phyloP scores from a whole-genome alignment of 352 stramenopile species.

The Pythium dissotocum region DNA sequence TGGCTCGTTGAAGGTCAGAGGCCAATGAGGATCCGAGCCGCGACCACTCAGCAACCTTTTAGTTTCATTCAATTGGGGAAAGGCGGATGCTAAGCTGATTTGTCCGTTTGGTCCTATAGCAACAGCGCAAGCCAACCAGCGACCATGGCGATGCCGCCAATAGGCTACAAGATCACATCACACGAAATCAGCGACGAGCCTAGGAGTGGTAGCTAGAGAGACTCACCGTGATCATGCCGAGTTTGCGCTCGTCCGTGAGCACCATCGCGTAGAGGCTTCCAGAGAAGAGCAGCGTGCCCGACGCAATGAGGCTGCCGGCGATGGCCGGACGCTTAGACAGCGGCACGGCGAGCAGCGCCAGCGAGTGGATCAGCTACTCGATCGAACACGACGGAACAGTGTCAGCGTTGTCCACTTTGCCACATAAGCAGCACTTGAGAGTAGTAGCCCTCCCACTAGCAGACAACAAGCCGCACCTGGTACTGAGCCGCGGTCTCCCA shows the following conservation, averaged over 20 bases:
- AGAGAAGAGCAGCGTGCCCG: slow-evolving; percentile 74
- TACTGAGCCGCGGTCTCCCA: slow-evolving; percentile 85
- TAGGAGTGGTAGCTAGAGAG: not conserved
- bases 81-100: not conserved
- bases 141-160: slow-evolving; percentile 67
- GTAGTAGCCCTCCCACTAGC: no score
- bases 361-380: slow-evolving; percentile 62
- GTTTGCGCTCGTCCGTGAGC: slow-evolving; percentile 69
- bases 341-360: slow-evolving; percentile 66
- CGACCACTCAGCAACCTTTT: not conserved
- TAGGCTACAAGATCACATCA: slow-evolving; percentile 37
- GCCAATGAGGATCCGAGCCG: not conserved
- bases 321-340: slow-evolving; percentile 61
- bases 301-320: slow-evolving; percentile 56
- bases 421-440: no score
- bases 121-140: slow-evolving; percentile 74
- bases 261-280: slow-evolving; percentile 80
- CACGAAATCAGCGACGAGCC: not conserved
- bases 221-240: slow-evolving; percentile 76
- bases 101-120: slow-evolving; percentile 33
- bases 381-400: slow-evolving; percentile 13
- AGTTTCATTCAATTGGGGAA: not conserved
- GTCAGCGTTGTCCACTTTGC: not conserved
- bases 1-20: not conserved
- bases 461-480: slow-evolving; percentile 38